These are phyloP conservation scores for Gremmenia infestans DNA, from an alignment of 2,329 filamentous ascomycete species.

Conservation along the genomic window DNA sequence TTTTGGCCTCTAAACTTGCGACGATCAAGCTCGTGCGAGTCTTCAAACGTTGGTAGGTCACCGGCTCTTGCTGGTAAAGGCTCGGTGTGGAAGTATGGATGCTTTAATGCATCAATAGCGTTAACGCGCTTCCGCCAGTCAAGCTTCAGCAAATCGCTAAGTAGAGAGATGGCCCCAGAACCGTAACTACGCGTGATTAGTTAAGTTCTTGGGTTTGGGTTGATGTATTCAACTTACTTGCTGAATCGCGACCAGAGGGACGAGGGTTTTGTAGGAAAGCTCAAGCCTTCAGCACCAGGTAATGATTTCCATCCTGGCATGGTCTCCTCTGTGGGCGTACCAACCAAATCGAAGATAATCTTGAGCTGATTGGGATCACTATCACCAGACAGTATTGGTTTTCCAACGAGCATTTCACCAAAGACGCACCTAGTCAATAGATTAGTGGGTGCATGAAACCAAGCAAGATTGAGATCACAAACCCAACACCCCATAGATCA, in stretches of 20 bases:
- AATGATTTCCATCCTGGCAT: conserved; percentile 90
- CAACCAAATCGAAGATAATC: conserved; percentile 89
- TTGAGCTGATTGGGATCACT: conserved; percentile 87
- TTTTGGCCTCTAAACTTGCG: conserved; percentile 85
- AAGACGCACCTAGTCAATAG: conserved; percentile 74
- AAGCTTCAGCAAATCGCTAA: conserved; percentile 77
- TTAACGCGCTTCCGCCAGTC: conserved; percentile 89
- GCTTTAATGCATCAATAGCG: conserved; percentile 86
- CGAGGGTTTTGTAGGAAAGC: conserved; percentile 54
- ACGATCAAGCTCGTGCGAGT: conserved; percentile 94
- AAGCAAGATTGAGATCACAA: conserved; percentile 34
- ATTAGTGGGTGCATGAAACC: conserved; percentile 16
- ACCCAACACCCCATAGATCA: conserved; percentile 97
- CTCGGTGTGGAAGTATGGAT: conserved; percentile 79
- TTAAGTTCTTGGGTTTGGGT: conserved; percentile 13
- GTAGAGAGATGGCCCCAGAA: conserved; percentile 67
- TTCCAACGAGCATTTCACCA: conserved; percentile 92
- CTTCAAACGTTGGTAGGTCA: conserved; percentile 87
- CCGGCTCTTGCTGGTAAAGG: conserved; percentile 77
- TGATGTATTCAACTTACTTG: conserved; percentile 45
- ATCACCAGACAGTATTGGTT: conserved; percentile 86
- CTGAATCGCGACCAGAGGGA: conserved; percentile 71
- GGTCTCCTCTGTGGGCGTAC: conserved; percentile 78
- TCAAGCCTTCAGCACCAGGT: conserved; percentile 74
- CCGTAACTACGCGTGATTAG: conserved; percentile 47